Evolutionary conservation across 2,329 filamentous ascomycete genomes (phyloP).

Genomic region (Cytospora schulzeri): DNA sequence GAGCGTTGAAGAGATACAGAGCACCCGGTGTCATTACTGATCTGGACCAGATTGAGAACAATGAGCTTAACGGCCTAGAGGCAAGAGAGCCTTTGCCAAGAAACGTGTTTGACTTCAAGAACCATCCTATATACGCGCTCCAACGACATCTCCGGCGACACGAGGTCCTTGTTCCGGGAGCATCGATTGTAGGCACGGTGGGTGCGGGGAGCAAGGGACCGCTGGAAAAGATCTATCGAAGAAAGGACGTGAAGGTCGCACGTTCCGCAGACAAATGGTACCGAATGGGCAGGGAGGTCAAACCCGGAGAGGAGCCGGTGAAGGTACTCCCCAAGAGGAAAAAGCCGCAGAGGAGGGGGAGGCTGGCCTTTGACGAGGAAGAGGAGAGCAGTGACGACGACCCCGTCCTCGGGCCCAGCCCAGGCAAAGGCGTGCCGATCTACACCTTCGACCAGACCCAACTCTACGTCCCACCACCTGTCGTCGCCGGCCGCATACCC

Average conservation of each 20-base stretch:
- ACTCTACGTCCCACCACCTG: conserved; percentile 73
- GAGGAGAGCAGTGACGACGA: conserved; percentile 50
- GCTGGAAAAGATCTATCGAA: conserved; percentile 79
- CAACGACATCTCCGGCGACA: conserved; percentile 82
- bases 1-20: conserved; percentile 51
- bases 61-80: conserved; percentile 70
- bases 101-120: conserved; percentile 84
- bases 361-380: conserved; percentile 36
- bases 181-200: conserved; percentile 75
- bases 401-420: conserved; percentile 45
- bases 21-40: conserved; percentile 46
- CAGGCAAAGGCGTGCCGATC: conserved; percentile 55
- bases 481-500: conserved; percentile 74
- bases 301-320: conserved; percentile 74
- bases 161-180: conserved; percentile 76
- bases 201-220: conserved; percentile 63
- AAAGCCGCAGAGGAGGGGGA: conserved; percentile 33
- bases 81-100: conserved; percentile 81
- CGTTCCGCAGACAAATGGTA: conserved; percentile 89
- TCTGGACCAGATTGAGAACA: conserved; percentile 82
- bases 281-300: conserved; percentile 79
- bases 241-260: conserved; percentile 77
- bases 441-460: conserved; percentile 69
- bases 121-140: conserved; percentile 80
- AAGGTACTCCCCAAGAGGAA: conserved; percentile 67